phyloP scores from a whole-genome alignment of 2,329 filamentous ascomycete species.

The Dactylellina leptospora region DNA sequence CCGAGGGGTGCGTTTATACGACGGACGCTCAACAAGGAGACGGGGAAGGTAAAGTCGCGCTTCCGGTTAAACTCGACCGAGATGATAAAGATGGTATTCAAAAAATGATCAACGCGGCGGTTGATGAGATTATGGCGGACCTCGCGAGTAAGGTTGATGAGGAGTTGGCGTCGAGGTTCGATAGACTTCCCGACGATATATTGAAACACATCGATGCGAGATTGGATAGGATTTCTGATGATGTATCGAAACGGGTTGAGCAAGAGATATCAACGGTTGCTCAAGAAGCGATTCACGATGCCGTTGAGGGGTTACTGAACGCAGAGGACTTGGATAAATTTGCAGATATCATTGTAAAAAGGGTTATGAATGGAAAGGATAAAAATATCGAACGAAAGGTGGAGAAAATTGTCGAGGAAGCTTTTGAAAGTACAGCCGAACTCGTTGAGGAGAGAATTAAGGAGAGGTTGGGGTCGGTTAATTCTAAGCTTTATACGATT shows the following conservation, averaged over 20 bases:
- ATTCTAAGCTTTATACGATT: slow-evolving; percentile 8
- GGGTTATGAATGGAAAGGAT: too few relatives aligned
- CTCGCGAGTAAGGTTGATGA: background rate
- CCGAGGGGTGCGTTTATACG: slow-evolving; percentile 18
- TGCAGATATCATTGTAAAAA: background rate
- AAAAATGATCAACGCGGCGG: background rate
- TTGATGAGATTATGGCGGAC: background rate
- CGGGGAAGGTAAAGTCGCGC: slow-evolving; percentile 20
- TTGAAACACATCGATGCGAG: background rate
- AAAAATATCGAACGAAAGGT: too few relatives aligned
- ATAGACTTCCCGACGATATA: background rate
- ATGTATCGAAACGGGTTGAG: background rate
- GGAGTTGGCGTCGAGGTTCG: background rate
- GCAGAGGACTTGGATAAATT: background rate
- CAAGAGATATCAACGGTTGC: background rate
- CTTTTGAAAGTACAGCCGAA: background rate
- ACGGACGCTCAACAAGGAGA: slow-evolving; percentile 3
- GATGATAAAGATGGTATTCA: slow-evolving; percentile 16
- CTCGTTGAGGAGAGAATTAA: background rate
- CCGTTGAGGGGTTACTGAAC: background rate
- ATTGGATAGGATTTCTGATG: background rate
- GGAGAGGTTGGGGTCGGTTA: background rate
- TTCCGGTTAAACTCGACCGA: slow-evolving; percentile 25
- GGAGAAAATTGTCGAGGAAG: background rate
- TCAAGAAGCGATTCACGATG: background rate